A percentile compares a stretch with the other conserved stretches of the same genome.
Evolutionary conservation across 73 alveolate genomes (phyloP).

Genomic region (Tetrahymena borealis): DNA sequence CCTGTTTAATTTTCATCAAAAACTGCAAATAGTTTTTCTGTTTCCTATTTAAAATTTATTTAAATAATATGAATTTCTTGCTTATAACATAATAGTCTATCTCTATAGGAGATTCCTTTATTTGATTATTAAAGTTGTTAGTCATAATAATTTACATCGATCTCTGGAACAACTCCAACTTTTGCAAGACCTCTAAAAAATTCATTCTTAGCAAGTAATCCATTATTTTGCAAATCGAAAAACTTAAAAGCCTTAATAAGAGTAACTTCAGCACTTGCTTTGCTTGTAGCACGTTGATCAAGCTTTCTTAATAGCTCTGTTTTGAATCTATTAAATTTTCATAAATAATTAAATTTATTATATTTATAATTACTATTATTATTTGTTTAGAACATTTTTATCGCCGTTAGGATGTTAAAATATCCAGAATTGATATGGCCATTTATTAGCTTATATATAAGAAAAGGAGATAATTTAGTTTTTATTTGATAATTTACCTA

Average conservation of each 20-base stretch:
- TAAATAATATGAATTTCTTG: too few species aligned
- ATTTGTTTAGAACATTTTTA: too few species aligned
- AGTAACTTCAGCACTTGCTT: slow-evolving; percentile 21
- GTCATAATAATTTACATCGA: too few species aligned
- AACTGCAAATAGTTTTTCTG: background rate
- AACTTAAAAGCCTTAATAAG: slow-evolving; percentile 27
- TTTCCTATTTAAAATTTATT: too few species aligned
- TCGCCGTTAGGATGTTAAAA: too few species aligned
- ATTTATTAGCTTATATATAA: too few species aligned
- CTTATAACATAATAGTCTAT: too few species aligned
- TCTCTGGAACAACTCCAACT: slow-evolving; percentile 24
- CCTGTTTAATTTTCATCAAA: background rate
- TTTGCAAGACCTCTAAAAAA: slow-evolving; percentile 40
- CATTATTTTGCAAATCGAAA: slow-evolving; percentile 23
- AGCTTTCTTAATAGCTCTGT: slow-evolving; percentile 35
- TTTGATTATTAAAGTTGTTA: background rate
- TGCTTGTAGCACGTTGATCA: slow-evolving; percentile 17
- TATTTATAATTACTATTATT: too few species aligned
- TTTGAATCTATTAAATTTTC: background rate
- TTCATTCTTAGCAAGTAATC: slow-evolving; percentile 18
- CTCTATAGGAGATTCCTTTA: background rate
- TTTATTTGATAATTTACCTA: background rate
- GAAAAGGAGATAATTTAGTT: too few species aligned
- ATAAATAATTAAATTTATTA: background rate
- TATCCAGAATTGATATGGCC: too few species aligned